Conservation (phyloP, 257 asterid species). For the Lithospermum erythrorhizon region DNA sequence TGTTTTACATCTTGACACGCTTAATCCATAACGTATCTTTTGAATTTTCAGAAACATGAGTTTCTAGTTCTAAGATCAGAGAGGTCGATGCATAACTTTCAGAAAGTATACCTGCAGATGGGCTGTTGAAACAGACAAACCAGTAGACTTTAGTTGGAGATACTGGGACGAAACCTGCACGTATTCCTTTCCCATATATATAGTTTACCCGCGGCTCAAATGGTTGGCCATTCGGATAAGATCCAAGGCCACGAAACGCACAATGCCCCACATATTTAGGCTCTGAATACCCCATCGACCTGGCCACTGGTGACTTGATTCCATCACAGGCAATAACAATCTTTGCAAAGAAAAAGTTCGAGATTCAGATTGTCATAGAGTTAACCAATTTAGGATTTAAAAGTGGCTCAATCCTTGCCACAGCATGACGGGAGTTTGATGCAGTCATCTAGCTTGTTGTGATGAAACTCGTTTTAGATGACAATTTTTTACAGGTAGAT, state of each 20-base stretch:
- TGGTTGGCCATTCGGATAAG: constrained; percentile 65
- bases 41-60: too few species aligned
- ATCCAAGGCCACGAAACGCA: constrained; percentile 74
- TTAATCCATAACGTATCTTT: too few species aligned
- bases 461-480: background rate
- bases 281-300: constrained; percentile 75
- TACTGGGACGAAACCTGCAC: constrained; percentile 68
- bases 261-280: constrained; percentile 66
- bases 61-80: too few species aligned
- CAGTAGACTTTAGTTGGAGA: constrained; percentile 82
- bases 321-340: constrained; percentile 87
- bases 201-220: constrained; percentile 51
- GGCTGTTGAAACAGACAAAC: constrained; percentile 75
- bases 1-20: too few species aligned
- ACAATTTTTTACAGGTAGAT: background rate
- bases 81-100: too few species aligned
- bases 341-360: constrained; percentile 18
- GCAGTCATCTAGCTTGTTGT: too few species aligned
- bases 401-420: too few species aligned
- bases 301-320: constrained; percentile 71
- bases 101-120: constrained; percentile 33
- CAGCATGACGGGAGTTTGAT: too few species aligned
- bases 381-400: too few species aligned
- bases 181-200: constrained; percentile 68
- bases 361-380: background rate